Evolutionary conservation across 768 basidiomycete genomes (phyloP).

Genomic region (Lentinula sp.): DNA sequence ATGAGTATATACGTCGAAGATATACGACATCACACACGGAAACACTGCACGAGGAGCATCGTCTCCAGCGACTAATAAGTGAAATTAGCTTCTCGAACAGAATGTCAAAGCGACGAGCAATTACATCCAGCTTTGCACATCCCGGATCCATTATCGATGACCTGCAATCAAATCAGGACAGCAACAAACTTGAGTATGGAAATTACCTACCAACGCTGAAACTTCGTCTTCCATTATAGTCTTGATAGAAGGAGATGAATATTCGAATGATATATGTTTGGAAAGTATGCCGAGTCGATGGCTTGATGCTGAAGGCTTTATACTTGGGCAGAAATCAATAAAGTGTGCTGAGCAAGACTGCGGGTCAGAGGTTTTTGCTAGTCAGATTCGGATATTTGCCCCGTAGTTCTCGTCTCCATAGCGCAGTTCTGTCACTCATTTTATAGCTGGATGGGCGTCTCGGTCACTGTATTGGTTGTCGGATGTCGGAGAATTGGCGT

Average conservation of each 20-base stretch:
- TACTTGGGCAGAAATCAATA: background rate
- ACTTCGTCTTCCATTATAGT: slow-evolving; percentile 57
- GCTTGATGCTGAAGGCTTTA: background rate
- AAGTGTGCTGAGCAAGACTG: background rate
- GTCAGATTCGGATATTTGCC: background rate
- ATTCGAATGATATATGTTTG: background rate
- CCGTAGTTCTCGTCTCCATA: background rate
- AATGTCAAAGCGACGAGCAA: slow-evolving; percentile 24
- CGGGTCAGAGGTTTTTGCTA: background rate
- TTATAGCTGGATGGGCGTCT: background rate
- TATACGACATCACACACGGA: slow-evolving; percentile 56
- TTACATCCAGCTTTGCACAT: slow-evolving; percentile 99
- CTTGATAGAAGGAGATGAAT: background rate
- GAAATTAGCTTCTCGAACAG: slow-evolving; percentile 10
- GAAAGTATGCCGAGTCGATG: background rate
- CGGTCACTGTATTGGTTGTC: background rate
- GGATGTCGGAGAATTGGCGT: slow-evolving; percentile 1
- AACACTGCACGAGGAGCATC: slow-evolving; percentile 92
- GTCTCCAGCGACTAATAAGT: slow-evolving; percentile 66
- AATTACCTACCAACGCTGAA: slow-evolving; percentile 41
- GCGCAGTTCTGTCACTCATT: background rate
- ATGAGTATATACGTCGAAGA: background rate
- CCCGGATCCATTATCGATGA: slow-evolving; percentile 93
- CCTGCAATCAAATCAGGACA: slow-evolving; percentile 31
- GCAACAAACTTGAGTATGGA: background rate